Base-by-base conservation (phyloP, 1,284 basidiomycete genomes). In the Ganoderma meredithae region DNA sequence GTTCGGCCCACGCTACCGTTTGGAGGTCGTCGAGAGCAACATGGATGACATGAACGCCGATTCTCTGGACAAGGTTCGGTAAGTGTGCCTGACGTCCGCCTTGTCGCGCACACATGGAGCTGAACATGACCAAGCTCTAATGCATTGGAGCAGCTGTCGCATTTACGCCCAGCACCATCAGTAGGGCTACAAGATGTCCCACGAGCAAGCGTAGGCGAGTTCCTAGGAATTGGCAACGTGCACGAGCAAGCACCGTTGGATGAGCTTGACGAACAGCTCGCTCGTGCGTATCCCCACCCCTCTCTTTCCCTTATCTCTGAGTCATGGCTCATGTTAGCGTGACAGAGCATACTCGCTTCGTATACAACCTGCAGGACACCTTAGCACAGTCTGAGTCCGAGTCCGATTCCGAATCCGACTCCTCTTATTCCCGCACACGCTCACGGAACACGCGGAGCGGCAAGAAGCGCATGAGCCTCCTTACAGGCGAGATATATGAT, bases 1-100 rank as follows among this genome's bases (percentile, higher is more conserved):
- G 90, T 99, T 97, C 79, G 97, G 97, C 0, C 98, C 98, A 4
- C 86, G 96, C 66, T 99, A 97, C 82, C 88, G 97, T 72, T 85
- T 99, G 36, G 96, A 98, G 76, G 97, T 99, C 1, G 86, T 91
- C 13, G 86, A 86, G 66, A 99, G 93, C 72, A 98, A 98, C 76
- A 97, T 98, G 92, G 96, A 98, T 67, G 96, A 99, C 79, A 83
- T 95, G 77, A 99, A 99, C 79, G 81, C 92, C 67, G 87, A 86
- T 0, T 95, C 95, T 53, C 81, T 99, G 22, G 92, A 98, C 69
- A 87, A 87, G 70, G 90, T 98, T 63, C 89, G 92, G 91, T 93
- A 73, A 73, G 86, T 83, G 27, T n/a, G 55, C 31, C 9, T 33
- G 31, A 17, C 17, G 6, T 27, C 17, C 66, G 41, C 33, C 31